Conservation (phyloP, 1,284 basidiomycete genomes). For the Vanrija pseudolonga region DNA sequence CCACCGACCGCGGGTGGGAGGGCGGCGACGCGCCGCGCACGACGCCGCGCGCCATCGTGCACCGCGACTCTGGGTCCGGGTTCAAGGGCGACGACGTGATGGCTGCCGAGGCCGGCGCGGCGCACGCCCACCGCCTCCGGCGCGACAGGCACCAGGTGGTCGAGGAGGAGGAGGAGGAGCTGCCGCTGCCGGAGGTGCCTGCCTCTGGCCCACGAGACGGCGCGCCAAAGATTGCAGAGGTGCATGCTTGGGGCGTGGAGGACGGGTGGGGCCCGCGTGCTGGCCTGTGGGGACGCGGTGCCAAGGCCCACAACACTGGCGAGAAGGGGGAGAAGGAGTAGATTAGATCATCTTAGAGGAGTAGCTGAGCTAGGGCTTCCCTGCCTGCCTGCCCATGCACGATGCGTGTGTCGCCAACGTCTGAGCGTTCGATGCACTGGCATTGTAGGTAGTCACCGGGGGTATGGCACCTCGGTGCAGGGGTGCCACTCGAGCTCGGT, state of each 20-base stretch:
- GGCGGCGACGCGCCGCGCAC: neutral
- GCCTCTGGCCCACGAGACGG: conserved; percentile 11
- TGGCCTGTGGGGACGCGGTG: conserved; percentile 52
- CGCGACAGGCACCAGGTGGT: neutral
- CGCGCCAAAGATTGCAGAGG: conserved; percentile 35
- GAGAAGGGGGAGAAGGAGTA: neutral
- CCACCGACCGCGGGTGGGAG: conserved; percentile 49
- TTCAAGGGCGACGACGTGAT: neutral
- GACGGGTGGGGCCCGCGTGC: conserved; percentile 52
- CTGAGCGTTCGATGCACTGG: no score
- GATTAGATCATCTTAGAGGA: neutral
- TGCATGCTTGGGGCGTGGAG: conserved; percentile 48
- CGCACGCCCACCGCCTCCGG: neutral
- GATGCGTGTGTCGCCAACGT: no score
- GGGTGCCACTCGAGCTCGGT: no score
- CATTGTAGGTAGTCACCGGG: no score
- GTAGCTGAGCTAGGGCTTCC: neutral
- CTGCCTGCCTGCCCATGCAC: no score
- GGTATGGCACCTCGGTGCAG: no score
- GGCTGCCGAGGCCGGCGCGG: neutral
- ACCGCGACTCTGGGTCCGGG: neutral
- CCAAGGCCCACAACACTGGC: conserved; percentile 16
- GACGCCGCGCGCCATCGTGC: neutral
- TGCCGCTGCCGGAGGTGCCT: neutral
- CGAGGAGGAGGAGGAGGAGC: conserved; percentile 2